Conservation (phyloP, 176 grass and related monocot species). For the Saccharum officinarum region DNA sequence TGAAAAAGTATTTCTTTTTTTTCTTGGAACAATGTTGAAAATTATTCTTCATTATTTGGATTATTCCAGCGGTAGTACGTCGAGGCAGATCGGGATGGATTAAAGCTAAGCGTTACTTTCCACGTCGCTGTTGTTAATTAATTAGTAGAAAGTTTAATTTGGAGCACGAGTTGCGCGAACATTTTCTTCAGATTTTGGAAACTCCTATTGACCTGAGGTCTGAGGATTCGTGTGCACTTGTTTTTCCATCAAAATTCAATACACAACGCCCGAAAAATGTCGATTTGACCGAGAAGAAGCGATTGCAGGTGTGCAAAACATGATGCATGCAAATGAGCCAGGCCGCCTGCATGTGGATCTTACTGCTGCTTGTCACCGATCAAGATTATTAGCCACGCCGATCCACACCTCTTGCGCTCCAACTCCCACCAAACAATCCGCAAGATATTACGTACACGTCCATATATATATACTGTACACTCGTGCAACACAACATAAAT, state of each 20-base stretch:
- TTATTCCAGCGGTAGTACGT: neutral
- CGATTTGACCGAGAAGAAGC: no score
- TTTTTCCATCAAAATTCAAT: no score
- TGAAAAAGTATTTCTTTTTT: neutral
- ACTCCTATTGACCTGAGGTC: no score
- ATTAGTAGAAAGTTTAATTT: neutral
- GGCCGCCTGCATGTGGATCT: neutral
- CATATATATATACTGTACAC: neutral
- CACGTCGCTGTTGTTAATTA: neutral
- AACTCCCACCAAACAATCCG: constrained; percentile 22
- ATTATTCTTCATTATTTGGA: neutral
- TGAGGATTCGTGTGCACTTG: no score
- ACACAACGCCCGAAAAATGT: no score
- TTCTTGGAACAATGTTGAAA: neutral
- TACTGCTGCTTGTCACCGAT: neutral
- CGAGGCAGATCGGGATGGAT: neutral
- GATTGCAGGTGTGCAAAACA: no score
- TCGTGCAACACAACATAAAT: constrained; percentile 25
- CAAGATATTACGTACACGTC: neutral
- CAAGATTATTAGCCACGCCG: neutral
- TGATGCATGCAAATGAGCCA: neutral
- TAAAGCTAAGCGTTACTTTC: neutral
- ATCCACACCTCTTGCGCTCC: neutral
- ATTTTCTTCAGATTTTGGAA: neutral
- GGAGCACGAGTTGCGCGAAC: no score